A percentile compares a stretch with the other conserved stretches of the same genome.
These are phyloP conservation scores for Thozetella sp. DNA, from an alignment of 495 filamentous ascomycete genomes.

Conservation along the genomic window DNA sequence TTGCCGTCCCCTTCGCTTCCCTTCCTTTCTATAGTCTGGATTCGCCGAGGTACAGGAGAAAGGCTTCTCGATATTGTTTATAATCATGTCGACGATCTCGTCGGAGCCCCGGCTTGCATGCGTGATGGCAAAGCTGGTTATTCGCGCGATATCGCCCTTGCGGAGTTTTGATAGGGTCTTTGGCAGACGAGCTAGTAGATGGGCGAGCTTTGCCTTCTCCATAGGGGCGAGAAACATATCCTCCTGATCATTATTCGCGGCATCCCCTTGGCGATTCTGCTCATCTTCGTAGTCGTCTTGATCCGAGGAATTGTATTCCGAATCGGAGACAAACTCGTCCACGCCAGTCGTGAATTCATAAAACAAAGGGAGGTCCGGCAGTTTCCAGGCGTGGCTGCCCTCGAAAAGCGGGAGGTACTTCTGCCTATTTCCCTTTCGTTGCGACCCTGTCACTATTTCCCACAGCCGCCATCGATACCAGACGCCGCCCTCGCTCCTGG, in stretches of 20 bases:
- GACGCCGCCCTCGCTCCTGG: conserved; percentile 74
- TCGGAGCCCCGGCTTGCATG: conserved; percentile 78
- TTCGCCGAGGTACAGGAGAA: conserved; percentile 65
- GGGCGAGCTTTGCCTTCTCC: conserved; percentile 79
- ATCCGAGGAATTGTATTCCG: conserved; percentile 85
- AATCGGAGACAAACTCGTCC: conserved; percentile 77
- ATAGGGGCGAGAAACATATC: conserved; percentile 81
- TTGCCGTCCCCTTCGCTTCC: conserved; percentile 37
- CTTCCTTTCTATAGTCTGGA: conserved; percentile 40
- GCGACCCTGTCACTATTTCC: conserved; percentile 70
- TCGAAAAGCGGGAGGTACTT: conserved; percentile 68
- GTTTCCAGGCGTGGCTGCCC: conserved; percentile 67
- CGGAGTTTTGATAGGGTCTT: conserved; percentile 73
- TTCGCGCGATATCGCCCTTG: conserved; percentile 82
- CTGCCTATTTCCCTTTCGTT: conserved; percentile 29
- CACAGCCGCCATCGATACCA: conserved; percentile 93
- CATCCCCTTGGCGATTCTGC: conserved; percentile 57
- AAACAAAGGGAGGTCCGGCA: conserved; percentile 64
- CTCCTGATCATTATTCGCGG: conserved; percentile 52
- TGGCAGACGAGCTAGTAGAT: conserved; percentile 79
- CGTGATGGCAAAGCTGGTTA: conserved; percentile 88
- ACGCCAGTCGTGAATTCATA: conserved; percentile 77
- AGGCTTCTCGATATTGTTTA: conserved; percentile 76
- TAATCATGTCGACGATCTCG: conserved; percentile 86
- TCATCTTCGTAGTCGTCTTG: conserved; percentile 86